A percentile compares a stretch with the other conserved stretches of the same genome.
These are phyloP conservation scores for Naganishia randhawae DNA, from an alignment of 768 basidiomycete genomes.

Conservation along the genomic window DNA sequence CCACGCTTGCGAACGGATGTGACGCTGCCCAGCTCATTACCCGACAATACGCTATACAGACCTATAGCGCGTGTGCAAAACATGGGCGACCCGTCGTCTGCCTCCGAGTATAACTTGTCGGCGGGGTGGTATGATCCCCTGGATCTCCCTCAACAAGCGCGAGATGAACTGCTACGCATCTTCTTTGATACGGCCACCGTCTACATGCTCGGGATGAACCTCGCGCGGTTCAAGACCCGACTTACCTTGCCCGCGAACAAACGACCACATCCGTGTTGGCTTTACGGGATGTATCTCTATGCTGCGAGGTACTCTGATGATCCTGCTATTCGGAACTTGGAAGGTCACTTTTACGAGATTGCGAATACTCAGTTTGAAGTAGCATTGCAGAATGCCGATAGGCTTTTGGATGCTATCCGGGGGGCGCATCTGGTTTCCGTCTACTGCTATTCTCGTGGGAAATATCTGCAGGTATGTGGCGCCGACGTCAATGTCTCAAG, in stretches of 20 bases:
- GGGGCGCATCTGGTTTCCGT: constrained; percentile 30
- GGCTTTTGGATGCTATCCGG: constrained; percentile 32
- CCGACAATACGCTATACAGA: constrained; percentile 1
- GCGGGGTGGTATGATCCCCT: constrained; percentile 37
- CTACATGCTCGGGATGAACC: constrained; percentile 24
- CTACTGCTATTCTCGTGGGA: constrained; percentile 25
- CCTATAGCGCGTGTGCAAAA: not conserved
- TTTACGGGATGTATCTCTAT: constrained; percentile 37
- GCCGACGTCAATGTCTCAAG: not conserved
- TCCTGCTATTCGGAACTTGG: constrained; percentile 27
- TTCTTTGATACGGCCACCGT: constrained; percentile 30
- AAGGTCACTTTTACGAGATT: constrained; percentile 33
- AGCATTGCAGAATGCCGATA: constrained; percentile 28
- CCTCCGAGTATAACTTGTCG: constrained; percentile 10
- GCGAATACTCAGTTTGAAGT: constrained; percentile 32
- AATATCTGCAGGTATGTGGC: constrained; percentile 30
- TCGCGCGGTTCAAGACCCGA: constrained; percentile 30
- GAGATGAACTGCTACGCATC: constrained; percentile 35
- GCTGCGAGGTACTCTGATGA: constrained; percentile 27
- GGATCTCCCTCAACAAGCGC: constrained; percentile 32
- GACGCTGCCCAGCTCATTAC: constrained; percentile 1
- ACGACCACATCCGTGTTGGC: constrained; percentile 37
- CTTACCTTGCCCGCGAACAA: constrained; percentile 31
- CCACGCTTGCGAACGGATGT: constrained; percentile 1
- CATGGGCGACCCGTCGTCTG: constrained; percentile 3